Evolutionary conservation across 2,329 filamentous ascomycete genomes (phyloP), one percentile per base, ranked within the genome.

Genomic region (Paracoccidioides lutzii): DNA sequence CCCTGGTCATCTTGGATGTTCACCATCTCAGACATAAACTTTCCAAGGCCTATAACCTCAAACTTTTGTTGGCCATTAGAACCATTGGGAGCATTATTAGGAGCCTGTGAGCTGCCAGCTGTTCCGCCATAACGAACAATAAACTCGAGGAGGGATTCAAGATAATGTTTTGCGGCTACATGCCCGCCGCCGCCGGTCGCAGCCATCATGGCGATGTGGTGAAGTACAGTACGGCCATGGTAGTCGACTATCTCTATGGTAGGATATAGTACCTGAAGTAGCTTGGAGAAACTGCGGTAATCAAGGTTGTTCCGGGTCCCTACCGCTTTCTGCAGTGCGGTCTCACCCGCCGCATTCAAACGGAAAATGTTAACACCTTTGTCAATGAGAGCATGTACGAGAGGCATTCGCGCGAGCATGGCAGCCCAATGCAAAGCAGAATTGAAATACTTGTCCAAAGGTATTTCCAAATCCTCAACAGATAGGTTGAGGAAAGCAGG

Each of bases 361-460:
- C 93, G 82, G 67, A 85, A 88, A 49, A 95, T 89, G 62, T 85
- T 95, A 1, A 91, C 90, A 1, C 93, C 93, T 49, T 86, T 85
- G 4, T 83, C 78, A 55, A 97, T 87, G 9, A 98, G 78, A 0
- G 90, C 80, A 54, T 87, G 83, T 56, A 97, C 76, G 5, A 98
- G 77, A 1, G 87, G 81, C 67, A 95, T 85, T 14, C 91, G 85
- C 2, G 90, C 90, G 49, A 98, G 77, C 4, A 93, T 96, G 4
- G 93, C 90, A 2, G 93, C 93, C 93, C 93, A 98, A 66, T 97
- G 91, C 43, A 98, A 76, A 2, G 90, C 90, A 15, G 90, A 97
- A 66, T 97, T 76, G 30, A 68, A 89, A 57, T 89, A 89, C 32
- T 85, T 80, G 66, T 98, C 93, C 56, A 98, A 88, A 1, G 93